A percentile compares a stretch with the other conserved stretches of the same genome.
These are phyloP conservation scores for Rosa lucieae DNA, from an alignment of 306 rosid species.

Conservation along the genomic window DNA sequence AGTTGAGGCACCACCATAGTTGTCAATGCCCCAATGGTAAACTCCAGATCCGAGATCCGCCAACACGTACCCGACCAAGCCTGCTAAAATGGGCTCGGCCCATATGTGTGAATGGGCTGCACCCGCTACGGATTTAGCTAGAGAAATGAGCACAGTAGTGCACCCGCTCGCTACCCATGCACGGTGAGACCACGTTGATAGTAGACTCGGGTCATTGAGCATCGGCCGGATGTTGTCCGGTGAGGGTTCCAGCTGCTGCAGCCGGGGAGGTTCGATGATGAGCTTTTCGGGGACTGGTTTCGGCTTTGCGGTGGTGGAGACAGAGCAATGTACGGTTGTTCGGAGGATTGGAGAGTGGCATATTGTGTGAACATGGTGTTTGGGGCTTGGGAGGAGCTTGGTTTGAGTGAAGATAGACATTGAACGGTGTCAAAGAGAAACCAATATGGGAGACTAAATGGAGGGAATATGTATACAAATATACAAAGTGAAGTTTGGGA, in stretches of 20 bases:
- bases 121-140: constrained; percentile 48
- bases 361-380: constrained; percentile 14
- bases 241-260: background rate
- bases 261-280: constrained; percentile 30
- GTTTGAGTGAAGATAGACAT: constrained; percentile 69
- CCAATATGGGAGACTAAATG: constrained; percentile 1
- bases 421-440: constrained; percentile 25
- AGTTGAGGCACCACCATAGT: constrained; percentile 62
- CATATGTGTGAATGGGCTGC: constrained; percentile 37
- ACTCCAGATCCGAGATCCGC: constrained; percentile 89
- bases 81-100: constrained; percentile 48
- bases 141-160: constrained; percentile 40
- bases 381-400: constrained; percentile 38
- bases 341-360: constrained; percentile 7
- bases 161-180: constrained; percentile 78
- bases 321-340: constrained; percentile 29
- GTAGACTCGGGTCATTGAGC: constrained; percentile 47
- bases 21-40: constrained; percentile 93
- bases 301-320: constrained; percentile 31
- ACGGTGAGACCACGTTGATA: constrained; percentile 79
- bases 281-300: constrained; percentile 25
- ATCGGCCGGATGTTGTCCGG: constrained; percentile 20
- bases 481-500: background rate
- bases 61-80: constrained; percentile 57
- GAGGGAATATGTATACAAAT: background rate